These are phyloP conservation scores for Lasiosphaeriaceae sp. DNA, from an alignment of 495 filamentous ascomycete genomes.

Conservation along the genomic window DNA sequence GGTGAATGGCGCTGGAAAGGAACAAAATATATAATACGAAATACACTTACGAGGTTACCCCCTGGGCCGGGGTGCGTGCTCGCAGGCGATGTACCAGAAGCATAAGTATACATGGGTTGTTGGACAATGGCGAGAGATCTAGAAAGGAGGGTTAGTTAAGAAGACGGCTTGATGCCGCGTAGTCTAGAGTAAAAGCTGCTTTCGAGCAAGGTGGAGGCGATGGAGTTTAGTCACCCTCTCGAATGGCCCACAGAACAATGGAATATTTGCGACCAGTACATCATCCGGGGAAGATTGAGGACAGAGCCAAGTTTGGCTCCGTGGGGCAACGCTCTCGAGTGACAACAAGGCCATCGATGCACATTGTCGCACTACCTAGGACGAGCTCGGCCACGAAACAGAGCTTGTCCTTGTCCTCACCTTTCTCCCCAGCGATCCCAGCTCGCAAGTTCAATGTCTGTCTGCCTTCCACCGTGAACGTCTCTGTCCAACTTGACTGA, in stretches of 20 bases:
- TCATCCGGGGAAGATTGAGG: not conserved
- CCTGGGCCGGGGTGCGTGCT: constrained; percentile 63
- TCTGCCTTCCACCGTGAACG: not conserved
- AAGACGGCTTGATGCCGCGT: not conserved
- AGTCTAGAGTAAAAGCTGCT: too few species aligned
- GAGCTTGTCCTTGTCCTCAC: not conserved
- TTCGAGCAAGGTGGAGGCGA: too few species aligned
- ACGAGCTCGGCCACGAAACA: not conserved
- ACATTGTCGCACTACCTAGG: not conserved
- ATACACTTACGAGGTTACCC: constrained; percentile 60
- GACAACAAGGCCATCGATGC: too few species aligned
- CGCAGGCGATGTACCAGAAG: constrained; percentile 63
- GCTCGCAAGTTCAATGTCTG: not conserved
- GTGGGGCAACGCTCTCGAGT: not conserved
- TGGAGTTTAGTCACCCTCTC: too few species aligned
- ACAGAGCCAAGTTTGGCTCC: not conserved
- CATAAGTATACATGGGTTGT: constrained; percentile 37
- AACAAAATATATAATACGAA: constrained; percentile 5
- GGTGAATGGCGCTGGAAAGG: not conserved
- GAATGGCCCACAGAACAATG: too few species aligned
- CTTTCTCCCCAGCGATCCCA: too few species aligned
- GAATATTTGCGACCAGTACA: not conserved
- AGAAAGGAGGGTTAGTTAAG: constrained; percentile 3
- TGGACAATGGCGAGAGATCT: constrained; percentile 29
- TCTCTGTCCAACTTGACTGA: constrained; percentile 33